Conservation (phyloP, 768 basidiomycete species). For the Collybiopsis luxurians region DNA sequence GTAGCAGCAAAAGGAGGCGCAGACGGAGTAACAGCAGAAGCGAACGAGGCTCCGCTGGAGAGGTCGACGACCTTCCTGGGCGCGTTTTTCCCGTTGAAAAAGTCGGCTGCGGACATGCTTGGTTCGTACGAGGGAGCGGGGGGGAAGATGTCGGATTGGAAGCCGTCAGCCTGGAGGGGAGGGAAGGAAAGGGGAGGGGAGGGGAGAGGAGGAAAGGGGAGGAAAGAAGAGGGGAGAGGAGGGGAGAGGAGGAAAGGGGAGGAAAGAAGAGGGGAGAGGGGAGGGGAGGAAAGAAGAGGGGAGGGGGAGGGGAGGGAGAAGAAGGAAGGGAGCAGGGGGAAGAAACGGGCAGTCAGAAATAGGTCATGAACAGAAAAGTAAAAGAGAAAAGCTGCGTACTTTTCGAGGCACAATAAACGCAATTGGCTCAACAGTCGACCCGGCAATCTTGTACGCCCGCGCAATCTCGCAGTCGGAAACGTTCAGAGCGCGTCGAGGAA, state of each 20-base stretch:
- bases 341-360: no score
- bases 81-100: constrained; percentile 81
- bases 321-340: no score
- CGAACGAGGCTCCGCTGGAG: constrained; percentile 50
- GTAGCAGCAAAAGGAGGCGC: constrained; percentile 31
- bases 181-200: not conserved
- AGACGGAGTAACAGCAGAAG: constrained; percentile 21
- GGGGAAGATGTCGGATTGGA: constrained; percentile 98
- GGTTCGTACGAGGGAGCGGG: constrained; percentile 83
- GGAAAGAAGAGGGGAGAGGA: no score
- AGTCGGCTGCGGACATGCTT: constrained; percentile 78
- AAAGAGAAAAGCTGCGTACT: constrained; percentile 37
- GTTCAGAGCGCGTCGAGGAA: constrained; percentile 87
- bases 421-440: constrained; percentile 78
- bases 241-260: not conserved
- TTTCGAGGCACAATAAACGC: constrained; percentile 94
- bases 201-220: not conserved
- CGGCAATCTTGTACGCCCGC: constrained; percentile 85
- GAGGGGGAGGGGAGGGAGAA: not conserved
- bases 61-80: constrained; percentile 76
- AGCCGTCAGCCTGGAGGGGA: constrained; percentile 71
- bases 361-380: no score
- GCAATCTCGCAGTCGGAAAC: constrained; percentile 94
- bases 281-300: not conserved
- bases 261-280: no score